Evolutionary conservation across 352 stramenopile species (phyloP).

Genomic region (Phytophthora quininea): DNA sequence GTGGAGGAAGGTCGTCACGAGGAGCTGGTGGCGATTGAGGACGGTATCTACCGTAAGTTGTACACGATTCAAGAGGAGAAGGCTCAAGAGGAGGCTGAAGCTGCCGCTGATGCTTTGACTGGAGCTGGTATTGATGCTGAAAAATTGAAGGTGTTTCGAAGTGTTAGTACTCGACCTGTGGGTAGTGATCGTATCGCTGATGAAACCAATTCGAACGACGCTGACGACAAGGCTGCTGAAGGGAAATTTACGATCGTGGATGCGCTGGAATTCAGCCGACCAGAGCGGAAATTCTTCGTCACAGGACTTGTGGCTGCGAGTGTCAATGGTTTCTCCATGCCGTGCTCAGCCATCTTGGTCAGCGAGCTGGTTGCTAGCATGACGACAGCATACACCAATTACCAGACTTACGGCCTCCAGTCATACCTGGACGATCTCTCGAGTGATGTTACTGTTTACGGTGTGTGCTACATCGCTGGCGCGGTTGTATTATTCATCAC

Average conservation of each 20-base stretch:
- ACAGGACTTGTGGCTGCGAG: slow-evolving; percentile 32
- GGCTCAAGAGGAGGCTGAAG: slow-evolving; percentile 19
- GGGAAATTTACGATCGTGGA: slow-evolving; percentile 34
- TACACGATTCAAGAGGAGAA: slow-evolving; percentile 27
- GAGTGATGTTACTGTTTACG: slow-evolving; percentile 33
- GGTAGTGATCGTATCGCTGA: slow-evolving; percentile 6
- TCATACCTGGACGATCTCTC: slow-evolving; percentile 38
- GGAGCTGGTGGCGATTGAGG: slow-evolving; percentile 36
- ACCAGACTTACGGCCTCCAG: slow-evolving; percentile 15
- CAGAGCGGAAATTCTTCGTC: slow-evolving; percentile 45
- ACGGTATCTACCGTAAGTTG: slow-evolving; percentile 26
- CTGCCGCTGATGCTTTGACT: slow-evolving; percentile 21
- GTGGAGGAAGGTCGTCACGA: slow-evolving; percentile 49
- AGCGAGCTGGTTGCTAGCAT: slow-evolving; percentile 32
- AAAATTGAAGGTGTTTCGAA: slow-evolving; percentile 8
- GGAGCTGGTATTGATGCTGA: background rate
- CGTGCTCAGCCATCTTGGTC: slow-evolving; percentile 34
- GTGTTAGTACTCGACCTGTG: slow-evolving; percentile 8
- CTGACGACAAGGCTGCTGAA: background rate
- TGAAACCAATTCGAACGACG: background rate
- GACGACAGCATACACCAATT: slow-evolving; percentile 23
- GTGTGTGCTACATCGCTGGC: slow-evolving; percentile 37
- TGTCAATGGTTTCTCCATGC: slow-evolving; percentile 43
- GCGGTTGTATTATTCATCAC: slow-evolving; percentile 37
- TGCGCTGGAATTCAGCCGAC: slow-evolving; percentile 24